phyloP scores from a whole-genome alignment of 306 rosid genomes.

The Corylus heterophylla region DNA sequence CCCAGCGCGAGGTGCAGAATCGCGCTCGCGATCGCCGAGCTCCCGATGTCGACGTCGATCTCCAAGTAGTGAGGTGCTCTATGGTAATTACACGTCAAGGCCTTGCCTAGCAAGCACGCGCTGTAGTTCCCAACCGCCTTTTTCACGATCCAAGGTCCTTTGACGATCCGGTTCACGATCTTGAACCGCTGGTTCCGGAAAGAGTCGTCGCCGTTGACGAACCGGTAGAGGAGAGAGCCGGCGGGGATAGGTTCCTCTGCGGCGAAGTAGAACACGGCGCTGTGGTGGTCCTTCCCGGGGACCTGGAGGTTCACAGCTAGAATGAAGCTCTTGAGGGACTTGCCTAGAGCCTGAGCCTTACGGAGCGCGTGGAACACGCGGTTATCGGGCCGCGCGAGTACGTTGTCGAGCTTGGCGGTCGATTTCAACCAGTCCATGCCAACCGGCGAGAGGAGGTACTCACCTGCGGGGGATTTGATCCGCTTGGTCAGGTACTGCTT shows the following conservation, averaged over 20 bases:
- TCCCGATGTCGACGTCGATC: conserved; percentile 89
- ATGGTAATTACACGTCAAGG: conserved; percentile 82
- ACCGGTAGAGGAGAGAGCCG: conserved; percentile 69
- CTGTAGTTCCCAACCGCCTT: conserved; percentile 81
- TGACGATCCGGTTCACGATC: conserved; percentile 88
- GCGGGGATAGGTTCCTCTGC: conserved; percentile 66
- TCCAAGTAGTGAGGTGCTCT: conserved; percentile 73
- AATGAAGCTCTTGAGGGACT: conserved; percentile 65
- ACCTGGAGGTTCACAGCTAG: conserved; percentile 83
- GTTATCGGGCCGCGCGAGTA: conserved; percentile 73
- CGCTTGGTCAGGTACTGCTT: conserved; percentile 52
- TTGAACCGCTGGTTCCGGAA: conserved; percentile 87
- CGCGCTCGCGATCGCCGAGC: conserved; percentile 83
- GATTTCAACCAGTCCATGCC: conserved; percentile 94
- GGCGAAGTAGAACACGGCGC: conserved; percentile 84
- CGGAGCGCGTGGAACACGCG: conserved; percentile 59
- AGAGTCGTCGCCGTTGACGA: conserved; percentile 71
- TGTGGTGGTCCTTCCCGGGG: conserved; percentile 87
- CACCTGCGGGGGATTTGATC: conserved; percentile 66
- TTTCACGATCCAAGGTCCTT: conserved; percentile 94
- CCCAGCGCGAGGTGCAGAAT: conserved; percentile 79
- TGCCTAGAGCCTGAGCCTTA: conserved; percentile 52
- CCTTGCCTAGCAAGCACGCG: conserved; percentile 84
- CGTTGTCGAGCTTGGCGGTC: conserved; percentile 69
- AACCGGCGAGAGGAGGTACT: conserved; percentile 65